phyloP scores from a whole-genome alignment of 108 stramenopile genomes.

The Cyclotella atomus region DNA sequence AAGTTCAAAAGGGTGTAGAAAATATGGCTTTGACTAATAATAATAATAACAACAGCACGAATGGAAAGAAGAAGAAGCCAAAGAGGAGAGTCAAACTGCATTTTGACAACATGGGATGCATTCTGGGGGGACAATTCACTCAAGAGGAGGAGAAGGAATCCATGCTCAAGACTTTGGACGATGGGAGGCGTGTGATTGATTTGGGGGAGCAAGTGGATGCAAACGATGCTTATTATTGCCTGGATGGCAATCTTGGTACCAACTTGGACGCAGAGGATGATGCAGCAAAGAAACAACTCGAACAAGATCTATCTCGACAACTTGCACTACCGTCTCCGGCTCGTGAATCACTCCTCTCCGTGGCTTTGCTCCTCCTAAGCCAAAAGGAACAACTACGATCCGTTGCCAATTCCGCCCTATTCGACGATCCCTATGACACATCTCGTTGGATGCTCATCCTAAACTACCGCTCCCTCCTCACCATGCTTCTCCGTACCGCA shows the following conservation, averaged over 20 bases:
- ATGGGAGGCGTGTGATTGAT: slow-evolving; percentile 30
- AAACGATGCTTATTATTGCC: neutral
- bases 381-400: slow-evolving; percentile 75
- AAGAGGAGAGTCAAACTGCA: slow-evolving; percentile 3
- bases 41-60: neutral
- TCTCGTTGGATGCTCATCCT: slow-evolving; percentile 67
- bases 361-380: slow-evolving; percentile 66
- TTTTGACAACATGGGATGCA: slow-evolving; percentile 32
- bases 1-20: neutral
- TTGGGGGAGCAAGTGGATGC: slow-evolving; percentile 1
- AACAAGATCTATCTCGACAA: slow-evolving; percentile 45
- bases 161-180: slow-evolving; percentile 17
- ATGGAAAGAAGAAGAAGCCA: neutral
- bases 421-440: slow-evolving; percentile 19
- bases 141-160: slow-evolving; percentile 22
- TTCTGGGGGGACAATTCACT: slow-evolving; percentile 22
- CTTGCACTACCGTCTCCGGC: slow-evolving; percentile 84
- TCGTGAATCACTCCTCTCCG: slow-evolving; percentile 67
- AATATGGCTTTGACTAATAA: slow-evolving; percentile 3
- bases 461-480: slow-evolving; percentile 69
- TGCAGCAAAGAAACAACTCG: slow-evolving; percentile 31
- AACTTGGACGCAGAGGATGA: slow-evolving; percentile 4
- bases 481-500: slow-evolving; percentile 79
- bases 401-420: slow-evolving; percentile 72
- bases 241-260: neutral